Evolutionary conservation across 345 rosid species (phyloP), one percentile per base, ranked within the genome.

Genomic region (Euphorbia pulcherrima): DNA sequence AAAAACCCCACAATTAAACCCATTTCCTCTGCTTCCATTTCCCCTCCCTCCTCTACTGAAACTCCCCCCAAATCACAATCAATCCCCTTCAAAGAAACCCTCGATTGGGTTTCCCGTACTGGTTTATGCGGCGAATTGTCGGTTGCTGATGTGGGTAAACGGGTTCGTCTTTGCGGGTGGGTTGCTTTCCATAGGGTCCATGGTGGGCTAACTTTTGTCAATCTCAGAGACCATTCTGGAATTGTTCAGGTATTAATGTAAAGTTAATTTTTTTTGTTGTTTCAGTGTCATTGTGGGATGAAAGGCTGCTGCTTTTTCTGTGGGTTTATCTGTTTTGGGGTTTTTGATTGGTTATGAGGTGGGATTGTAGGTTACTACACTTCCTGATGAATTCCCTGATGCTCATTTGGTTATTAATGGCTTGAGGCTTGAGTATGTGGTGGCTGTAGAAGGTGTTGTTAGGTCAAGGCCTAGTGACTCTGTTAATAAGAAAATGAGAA

Each of bases 201-300:
- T 41, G 97, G 95, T 16, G 92, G 92, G 14, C 95, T 94, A 69
- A 87, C 97, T 65, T 91, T 94, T 78, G 79, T 94, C 77, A 94
- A 88, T 67, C 92, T 94, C 69, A 82, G 99, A 81, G 99, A 94
- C 85, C 96, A 94, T 73, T 81, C 96, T 46, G 99, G 99, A 70
- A 83, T 86, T 72, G 87, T 94, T 33, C 97, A 94, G 96, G 98
- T 89, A 41, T 46, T 41, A 27, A 12, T 26, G 0, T 30, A 5
- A 12, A 30, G 40, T 17, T 7, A 28, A 27, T 29, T 2, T 6
- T 13, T 2, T 24, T 20, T 35, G 14, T 41, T 7, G 13, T 8
- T 51, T 51, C 14, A 0, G n/a, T n/a, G n/a, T n/a, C n/a, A 8
- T 51, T 20, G 1, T 5, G 8, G 27, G 28, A 53, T 57, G 8